Evolutionary conservation across 192 early-diverging fungal genomes (phyloP).

Genomic region (Mortierella claussenii): DNA sequence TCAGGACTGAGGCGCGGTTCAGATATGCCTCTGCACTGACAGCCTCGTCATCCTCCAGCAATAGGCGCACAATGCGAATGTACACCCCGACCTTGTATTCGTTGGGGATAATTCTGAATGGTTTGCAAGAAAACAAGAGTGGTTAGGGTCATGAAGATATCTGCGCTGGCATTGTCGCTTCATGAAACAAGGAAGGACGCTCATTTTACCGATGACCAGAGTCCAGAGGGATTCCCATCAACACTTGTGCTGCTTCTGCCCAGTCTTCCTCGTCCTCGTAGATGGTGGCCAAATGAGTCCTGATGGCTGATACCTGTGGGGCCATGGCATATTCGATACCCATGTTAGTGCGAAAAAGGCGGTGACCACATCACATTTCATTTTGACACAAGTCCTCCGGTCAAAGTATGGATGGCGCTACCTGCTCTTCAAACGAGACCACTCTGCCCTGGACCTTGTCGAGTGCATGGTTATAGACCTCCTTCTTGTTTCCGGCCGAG

Average conservation of each 20-base stretch:
- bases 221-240: conserved; percentile 92
- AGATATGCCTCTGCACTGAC: conserved; percentile 84
- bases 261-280: conserved; percentile 81
- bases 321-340: too few species aligned
- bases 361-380: too few species aligned
- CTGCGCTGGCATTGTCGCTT: conserved; percentile 6
- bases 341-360: too few species aligned
- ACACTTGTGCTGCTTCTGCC: conserved; percentile 84
- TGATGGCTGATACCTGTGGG: conserved; percentile 71
- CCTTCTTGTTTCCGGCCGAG: conserved; percentile 56
- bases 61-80: conserved; percentile 84
- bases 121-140: neutral
- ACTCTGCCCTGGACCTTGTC: conserved; percentile 74
- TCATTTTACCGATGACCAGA: conserved; percentile 77
- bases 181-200: neutral
- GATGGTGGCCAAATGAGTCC: conserved; percentile 80
- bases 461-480: conserved; percentile 74
- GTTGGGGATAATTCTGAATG: conserved; percentile 65
- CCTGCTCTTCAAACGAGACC: conserved; percentile 88
- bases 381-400: neutral
- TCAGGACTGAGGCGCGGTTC: conserved; percentile 81
- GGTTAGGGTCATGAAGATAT: neutral
- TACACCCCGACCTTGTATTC: conserved; percentile 84
- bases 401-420: conserved; percentile 30
- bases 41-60: conserved; percentile 87